These are phyloP conservation scores for Pseudodiploospora longispora DNA, from an alignment of 2,329 filamentous ascomycete species.

Conservation along the genomic window DNA sequence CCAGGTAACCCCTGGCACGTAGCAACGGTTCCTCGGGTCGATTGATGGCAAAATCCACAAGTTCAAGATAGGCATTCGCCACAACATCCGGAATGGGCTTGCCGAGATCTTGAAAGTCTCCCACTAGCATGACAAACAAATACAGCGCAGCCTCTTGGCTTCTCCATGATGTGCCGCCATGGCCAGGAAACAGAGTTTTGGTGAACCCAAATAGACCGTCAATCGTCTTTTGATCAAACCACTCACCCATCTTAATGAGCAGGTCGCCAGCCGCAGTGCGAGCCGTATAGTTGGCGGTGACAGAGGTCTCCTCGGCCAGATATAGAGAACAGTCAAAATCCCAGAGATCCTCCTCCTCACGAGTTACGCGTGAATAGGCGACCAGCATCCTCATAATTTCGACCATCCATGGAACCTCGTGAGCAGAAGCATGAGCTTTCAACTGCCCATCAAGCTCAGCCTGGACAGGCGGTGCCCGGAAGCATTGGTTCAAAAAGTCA, in stretches of 20 bases:
- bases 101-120: slow-evolving; percentile 72
- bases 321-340: slow-evolving; percentile 95
- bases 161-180: slow-evolving; percentile 41
- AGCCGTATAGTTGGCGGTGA: slow-evolving; percentile 93
- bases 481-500: slow-evolving; percentile 86
- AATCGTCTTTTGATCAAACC: slow-evolving; percentile 67
- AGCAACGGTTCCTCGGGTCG: slow-evolving; percentile 65
- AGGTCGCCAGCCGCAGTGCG: slow-evolving; percentile 88
- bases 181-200: slow-evolving; percentile 59
- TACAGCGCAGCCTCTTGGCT: slow-evolving; percentile 75
- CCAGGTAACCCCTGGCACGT: slow-evolving; percentile 77
- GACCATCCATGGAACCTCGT: slow-evolving; percentile 69
- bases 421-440: slow-evolving; percentile 47
- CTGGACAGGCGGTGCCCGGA: slow-evolving; percentile 81
- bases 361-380: slow-evolving; percentile 80
- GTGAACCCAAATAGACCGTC: slow-evolving; percentile 74
- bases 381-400: slow-evolving; percentile 82
- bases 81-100: slow-evolving; percentile 63
- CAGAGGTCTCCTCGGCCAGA: slow-evolving; percentile 86
- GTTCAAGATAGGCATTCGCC: slow-evolving; percentile 66
- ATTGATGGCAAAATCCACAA: slow-evolving; percentile 70
- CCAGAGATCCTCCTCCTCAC: slow-evolving; percentile 91
- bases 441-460: slow-evolving; percentile 81
- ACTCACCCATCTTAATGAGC: slow-evolving; percentile 86
- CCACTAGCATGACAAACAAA: slow-evolving; percentile 74